Percentiles rank a stretch among this genome's conserved stretches.
Evolutionary conservation across 179 eudicot genomes (phyloP).

Genomic region (Vitellaria paradoxa): DNA sequence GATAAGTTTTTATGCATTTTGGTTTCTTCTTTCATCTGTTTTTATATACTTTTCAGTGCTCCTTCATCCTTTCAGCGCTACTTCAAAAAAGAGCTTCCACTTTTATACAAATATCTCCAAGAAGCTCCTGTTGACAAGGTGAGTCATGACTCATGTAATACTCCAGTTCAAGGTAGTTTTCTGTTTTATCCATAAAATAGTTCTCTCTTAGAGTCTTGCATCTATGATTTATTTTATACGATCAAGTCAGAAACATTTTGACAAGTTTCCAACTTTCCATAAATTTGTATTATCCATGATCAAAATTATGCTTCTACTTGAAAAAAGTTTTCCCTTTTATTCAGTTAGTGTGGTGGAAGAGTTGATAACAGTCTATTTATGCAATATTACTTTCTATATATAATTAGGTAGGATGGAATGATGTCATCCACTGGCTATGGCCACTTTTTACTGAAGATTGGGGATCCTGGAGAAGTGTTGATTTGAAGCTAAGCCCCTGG

Average conservation of each 20-base stretch:
- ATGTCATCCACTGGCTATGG: constrained; percentile 98
- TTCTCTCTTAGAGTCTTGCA: background rate
- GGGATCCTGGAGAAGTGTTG: constrained; percentile 82
- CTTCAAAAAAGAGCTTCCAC: constrained; percentile 67
- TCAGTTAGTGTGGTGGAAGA: background rate
- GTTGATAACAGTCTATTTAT: background rate
- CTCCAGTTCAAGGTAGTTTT: background rate
- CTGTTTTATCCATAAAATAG: background rate
- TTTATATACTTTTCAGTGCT: constrained; percentile 41
- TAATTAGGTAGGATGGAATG: constrained; percentile 71
- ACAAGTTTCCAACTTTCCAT: background rate
- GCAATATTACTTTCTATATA: constrained; percentile 9
- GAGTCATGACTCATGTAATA: constrained; percentile 20
- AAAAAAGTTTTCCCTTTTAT: background rate
- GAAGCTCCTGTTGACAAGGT: constrained; percentile 72
- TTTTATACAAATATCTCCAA: constrained; percentile 60
- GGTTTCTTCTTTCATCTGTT: background rate
- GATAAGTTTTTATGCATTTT: background rate
- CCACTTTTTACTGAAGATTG: constrained; percentile 93
- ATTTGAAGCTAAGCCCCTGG: constrained; percentile 71
- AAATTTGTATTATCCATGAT: too few relatives aligned
- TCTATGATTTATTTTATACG: background rate
- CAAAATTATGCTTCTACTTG: background rate
- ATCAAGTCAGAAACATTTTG: background rate
- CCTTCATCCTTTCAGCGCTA: constrained; percentile 79